Percentiles rank a stretch among this genome's conserved stretches.
phyloP scores from a whole-genome alignment of 257 asterid genomes.

The Fraxinus quadrangulata region DNA sequence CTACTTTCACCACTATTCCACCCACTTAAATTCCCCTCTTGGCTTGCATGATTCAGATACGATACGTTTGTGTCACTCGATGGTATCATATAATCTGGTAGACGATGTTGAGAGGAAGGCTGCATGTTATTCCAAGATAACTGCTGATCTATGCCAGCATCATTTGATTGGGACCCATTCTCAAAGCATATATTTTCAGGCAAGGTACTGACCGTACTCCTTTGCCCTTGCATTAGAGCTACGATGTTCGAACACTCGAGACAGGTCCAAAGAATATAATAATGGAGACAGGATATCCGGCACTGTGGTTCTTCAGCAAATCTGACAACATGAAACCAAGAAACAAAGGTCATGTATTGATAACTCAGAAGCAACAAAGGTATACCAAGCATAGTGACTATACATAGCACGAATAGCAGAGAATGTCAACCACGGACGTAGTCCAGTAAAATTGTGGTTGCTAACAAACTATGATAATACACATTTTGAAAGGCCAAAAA shows the following conservation, averaged over 20 bases:
- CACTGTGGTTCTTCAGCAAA: slow-evolving; percentile 34
- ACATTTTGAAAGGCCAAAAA: background rate
- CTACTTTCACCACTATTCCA: slow-evolving; percentile 80
- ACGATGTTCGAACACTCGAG: slow-evolving; percentile 23
- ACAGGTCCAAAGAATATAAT: slow-evolving; percentile 9
- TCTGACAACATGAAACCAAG: slow-evolving; percentile 46
- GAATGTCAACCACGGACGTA: background rate
- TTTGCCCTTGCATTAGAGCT: slow-evolving; percentile 84
- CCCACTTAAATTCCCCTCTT: slow-evolving; percentile 43
- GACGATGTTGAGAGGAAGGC: slow-evolving; percentile 49
- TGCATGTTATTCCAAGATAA: slow-evolving; percentile 62
- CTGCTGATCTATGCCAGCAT: slow-evolving; percentile 62
- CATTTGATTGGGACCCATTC: slow-evolving; percentile 63
- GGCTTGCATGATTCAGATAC: slow-evolving; percentile 42
- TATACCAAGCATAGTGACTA: background rate
- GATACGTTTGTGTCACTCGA: slow-evolving; percentile 41
- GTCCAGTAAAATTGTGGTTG: background rate
- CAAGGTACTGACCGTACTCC: slow-evolving; percentile 62
- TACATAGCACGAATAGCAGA: slow-evolving; percentile 5
- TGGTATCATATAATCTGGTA: slow-evolving; percentile 52
- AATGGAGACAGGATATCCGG: slow-evolving; percentile 20
- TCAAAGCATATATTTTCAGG: slow-evolving; percentile 70
- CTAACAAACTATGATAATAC: background rate
- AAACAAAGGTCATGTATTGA: slow-evolving; percentile 7
- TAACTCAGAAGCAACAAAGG: slow-evolving; percentile 3